Evolutionary conservation across 2,329 filamentous ascomycete species (phyloP), one percentile per base, ranked within the genome.

Genomic region (Emmonsiellopsis sp.): DNA sequence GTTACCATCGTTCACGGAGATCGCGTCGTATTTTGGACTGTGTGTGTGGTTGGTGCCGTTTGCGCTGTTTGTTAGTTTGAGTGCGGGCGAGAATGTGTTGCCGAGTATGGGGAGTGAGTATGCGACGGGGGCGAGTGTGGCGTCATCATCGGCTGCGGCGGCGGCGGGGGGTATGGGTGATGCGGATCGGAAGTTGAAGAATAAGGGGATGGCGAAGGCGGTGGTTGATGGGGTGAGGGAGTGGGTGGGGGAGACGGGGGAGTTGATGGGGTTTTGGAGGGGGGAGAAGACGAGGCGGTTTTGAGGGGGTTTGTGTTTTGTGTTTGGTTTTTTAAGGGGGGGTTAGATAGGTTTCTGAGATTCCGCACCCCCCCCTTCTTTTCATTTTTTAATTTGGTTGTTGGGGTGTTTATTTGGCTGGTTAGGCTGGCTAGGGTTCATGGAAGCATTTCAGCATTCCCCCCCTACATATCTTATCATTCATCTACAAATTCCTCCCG

Each of bases 41-140:
- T 95, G 91, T 63, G 91, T 98, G 0, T 98, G 93, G 93, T 79
- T 98, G 1, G 88, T 97, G 0, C 93, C 93, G 0, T 98, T 98
- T 67, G 84, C 91, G 13, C 78, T 98, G 11, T 98, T 98, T 66
- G 92, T 98, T 50, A 95, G 88, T 63, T 73, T 98, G 42, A 95
- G 89, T 15, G 93, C 93, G 0, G 89, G 90, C 52, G 93, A 98
- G 66, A 97, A 97, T 66, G 89, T 97, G 3, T 74, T 98, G 50
- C 93, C 93, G 0, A 94, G 85, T 7, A 96, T 96, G 80, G 89
- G 89, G 10, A 89, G 82, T 47, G 86, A 90, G 58, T 84, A 83
- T 65, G 80, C 79, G 15, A 83, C 81, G 0, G 81, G 81, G n/a
- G 57, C 50, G 35, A 59, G 61, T 2, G 53, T 61, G 8, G 58